These are phyloP conservation scores for Saccharomycopsis malanga DNA, from an alignment of 805 yeast genomes.

Conservation along the genomic window DNA sequence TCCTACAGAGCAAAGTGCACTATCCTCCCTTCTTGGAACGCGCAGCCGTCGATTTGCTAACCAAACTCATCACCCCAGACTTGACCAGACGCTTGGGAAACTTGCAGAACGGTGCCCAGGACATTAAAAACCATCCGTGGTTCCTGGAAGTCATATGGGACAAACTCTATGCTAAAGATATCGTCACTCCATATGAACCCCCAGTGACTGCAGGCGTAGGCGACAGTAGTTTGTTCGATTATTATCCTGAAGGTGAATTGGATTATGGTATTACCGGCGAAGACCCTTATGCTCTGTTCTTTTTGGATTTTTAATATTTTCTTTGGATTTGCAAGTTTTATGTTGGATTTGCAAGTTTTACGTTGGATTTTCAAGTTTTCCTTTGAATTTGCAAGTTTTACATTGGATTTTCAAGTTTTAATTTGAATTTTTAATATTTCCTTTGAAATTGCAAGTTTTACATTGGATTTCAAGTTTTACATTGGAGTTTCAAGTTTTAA, in stretches of 20 bases:
- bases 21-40: conserved; percentile 74
- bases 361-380: no score
- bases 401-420: no score
- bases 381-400: no score
- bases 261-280: conserved; percentile 74
- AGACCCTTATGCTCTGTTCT: conserved; percentile 65
- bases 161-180: conserved; percentile 70
- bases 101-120: conserved; percentile 75
- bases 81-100: conserved; percentile 81
- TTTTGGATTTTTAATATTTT: conserved; percentile 44
- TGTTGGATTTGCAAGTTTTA: no score
- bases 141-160: conserved; percentile 93
- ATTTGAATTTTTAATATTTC: no score
- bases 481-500: not conserved
- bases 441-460: no score
- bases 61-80: conserved; percentile 72
- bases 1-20: conserved; percentile 67
- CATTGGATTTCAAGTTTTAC: no score
- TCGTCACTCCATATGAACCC: conserved; percentile 95
- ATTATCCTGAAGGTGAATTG: conserved; percentile 75
- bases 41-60: conserved; percentile 69
- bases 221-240: conserved; percentile 77
- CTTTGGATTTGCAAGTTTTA: no score
- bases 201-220: conserved; percentile 93
- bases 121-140: conserved; percentile 86